Conservation (phyloP, 2,329 filamentous ascomycete genomes). For the Orbilia javanica region DNA sequence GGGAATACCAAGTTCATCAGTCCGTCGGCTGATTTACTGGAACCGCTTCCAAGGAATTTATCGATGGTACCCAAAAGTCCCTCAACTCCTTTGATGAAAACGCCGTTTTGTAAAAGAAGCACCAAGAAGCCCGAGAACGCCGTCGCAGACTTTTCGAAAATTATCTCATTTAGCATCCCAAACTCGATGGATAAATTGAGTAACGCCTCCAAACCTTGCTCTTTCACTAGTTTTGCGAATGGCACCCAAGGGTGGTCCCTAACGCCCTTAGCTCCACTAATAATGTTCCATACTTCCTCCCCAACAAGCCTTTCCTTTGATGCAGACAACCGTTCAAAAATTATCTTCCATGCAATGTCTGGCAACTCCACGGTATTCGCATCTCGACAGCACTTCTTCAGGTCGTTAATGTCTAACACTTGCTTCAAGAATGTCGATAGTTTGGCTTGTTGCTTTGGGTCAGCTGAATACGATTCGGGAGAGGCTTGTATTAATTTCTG, state of each 20-base stretch:
- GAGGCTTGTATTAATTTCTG: neutral
- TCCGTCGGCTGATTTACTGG: neutral
- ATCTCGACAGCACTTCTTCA: slow-evolving; percentile 23
- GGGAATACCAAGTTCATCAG: slow-evolving; percentile 14
- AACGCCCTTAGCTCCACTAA: neutral
- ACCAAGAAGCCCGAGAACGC: slow-evolving; percentile 11
- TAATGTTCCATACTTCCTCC: slow-evolving; percentile 23
- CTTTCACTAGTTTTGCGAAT: neutral
- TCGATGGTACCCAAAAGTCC: neutral
- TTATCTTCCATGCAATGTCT: slow-evolving; percentile 6
- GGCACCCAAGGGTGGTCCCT: neutral
- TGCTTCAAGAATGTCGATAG: slow-evolving; percentile 4
- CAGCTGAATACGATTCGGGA: neutral
- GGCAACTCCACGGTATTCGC: neutral
- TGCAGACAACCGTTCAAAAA: slow-evolving; percentile 5
- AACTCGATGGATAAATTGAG: neutral
- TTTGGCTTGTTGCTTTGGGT: neutral
- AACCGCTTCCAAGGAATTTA: neutral
- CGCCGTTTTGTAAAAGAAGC: neutral
- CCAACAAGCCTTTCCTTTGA: neutral
- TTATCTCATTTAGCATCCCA: slow-evolving; percentile 1
- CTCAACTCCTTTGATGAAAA: neutral
- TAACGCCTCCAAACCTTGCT: neutral
- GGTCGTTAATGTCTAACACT: slow-evolving; percentile 10
- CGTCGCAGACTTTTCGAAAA: neutral